Evolutionary conservation across 768 basidiomycete species (phyloP), one percentile per base, ranked within the genome.

Genomic region (Termitomyces sp.): DNA sequence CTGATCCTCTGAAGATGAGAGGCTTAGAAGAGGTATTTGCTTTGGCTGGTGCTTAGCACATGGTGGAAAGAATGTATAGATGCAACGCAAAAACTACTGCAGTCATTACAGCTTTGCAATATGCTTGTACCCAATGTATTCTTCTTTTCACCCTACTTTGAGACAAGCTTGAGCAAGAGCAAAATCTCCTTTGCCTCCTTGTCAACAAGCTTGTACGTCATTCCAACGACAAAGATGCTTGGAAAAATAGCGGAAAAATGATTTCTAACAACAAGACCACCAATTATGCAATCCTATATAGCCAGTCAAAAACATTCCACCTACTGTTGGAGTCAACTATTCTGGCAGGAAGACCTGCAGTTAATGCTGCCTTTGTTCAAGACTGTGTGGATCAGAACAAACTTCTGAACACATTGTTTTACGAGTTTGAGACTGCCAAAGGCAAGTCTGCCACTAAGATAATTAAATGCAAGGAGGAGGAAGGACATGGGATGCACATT

Each of bases 121-220:
- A 95, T 64, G 87, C 97, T 57, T 87, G 94, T 38, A 94, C 82
- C 0, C 94, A 96, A 72, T 79, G 90, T 0, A 79, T 97, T 26
- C 79, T 95, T 38, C 84, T 94, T 36, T 84, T 81, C 69, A 87
- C 84, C 30, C 83, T 98, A 5, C 83, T 99, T 12, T 82, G 84
- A 33, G 89, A 88, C 58, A 94, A 94, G 65, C 94, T 96, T 0
- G 97, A 99, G 69, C 97, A 99, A 70, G 97, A 98, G 69, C 94
- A 98, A 66, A 99, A 99, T 75, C 75, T 98, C n/a, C n/a, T n/a
- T n/a, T n/a, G n/a, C n/a, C n/a, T n/a, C n/a, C n/a, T n/a, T n/a
- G n/a, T n/a, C n/a, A n/a, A n/a, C n/a, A n/a, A n/a, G n/a, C n/a
- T n/a, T n/a, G n/a, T n/a, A n/a, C n/a, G n/a, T n/a, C n/a, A n/a